Evolutionary conservation across 2,329 filamentous ascomycete species (phyloP).

Genomic region (Fusarium caatingaense): DNA sequence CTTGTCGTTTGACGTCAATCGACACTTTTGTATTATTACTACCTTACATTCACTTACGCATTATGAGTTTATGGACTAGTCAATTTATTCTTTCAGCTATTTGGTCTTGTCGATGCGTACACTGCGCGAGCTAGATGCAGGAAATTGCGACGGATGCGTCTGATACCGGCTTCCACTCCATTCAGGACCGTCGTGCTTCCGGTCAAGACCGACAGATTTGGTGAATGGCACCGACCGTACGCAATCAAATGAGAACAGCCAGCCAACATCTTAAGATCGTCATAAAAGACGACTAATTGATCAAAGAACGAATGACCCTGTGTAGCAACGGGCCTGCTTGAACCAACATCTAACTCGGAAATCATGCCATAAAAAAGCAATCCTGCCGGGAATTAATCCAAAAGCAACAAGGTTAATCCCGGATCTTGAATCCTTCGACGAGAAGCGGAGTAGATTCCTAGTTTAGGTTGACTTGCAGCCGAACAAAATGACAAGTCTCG

Average conservation of each 20-base stretch:
- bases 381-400: background rate
- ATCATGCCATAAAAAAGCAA: background rate
- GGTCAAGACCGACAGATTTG: background rate
- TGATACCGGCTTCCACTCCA: background rate
- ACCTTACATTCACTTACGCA: constrained; percentile 19
- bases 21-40: constrained; percentile 20
- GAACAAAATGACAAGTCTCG: background rate
- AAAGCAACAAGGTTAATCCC: background rate
- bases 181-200: background rate
- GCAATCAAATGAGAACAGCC: background rate
- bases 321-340: too few relatives aligned
- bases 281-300: background rate
- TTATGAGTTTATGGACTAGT: constrained; percentile 2
- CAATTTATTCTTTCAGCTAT: background rate
- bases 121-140: rapidly evolving
- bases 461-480: background rate
- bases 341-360: background rate
- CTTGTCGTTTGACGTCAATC: background rate
- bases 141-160: rapidly evolving
- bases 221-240: background rate
- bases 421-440: background rate
- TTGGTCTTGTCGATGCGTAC: rapidly evolving
- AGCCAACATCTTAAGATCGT: background rate
- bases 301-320: background rate
- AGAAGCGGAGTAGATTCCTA: background rate